Percentiles rank a stretch among this genome's conserved stretches.
These are phyloP conservation scores for Wakefieldia striispora DNA, from an alignment of 768 basidiomycete species.

Conservation along the genomic window DNA sequence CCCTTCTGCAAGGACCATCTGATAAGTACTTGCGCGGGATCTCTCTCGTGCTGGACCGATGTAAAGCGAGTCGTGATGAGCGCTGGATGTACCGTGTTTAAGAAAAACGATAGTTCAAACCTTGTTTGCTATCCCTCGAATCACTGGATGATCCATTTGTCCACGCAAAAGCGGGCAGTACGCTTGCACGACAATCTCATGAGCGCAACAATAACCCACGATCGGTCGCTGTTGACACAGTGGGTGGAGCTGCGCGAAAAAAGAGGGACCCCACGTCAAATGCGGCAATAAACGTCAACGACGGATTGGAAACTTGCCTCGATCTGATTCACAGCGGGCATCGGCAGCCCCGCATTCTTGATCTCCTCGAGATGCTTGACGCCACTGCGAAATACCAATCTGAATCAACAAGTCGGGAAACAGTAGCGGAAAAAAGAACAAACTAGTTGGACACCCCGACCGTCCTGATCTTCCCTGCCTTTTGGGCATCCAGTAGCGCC, in stretches of 20 bases:
- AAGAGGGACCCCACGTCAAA: slow-evolving; percentile 1
- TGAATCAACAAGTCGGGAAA: neutral
- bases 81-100: neutral
- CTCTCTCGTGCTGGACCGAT: slow-evolving; percentile 47
- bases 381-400: slow-evolving; percentile 41
- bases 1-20: slow-evolving; percentile 89
- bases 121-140: slow-evolving; percentile 57
- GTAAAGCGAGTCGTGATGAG: slow-evolving; percentile 1
- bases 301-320: slow-evolving; percentile 47
- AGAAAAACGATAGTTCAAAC: slow-evolving; percentile 33
- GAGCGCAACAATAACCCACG: slow-evolving; percentile 64
- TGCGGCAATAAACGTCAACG: neutral
- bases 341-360: slow-evolving; percentile 52
- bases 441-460: slow-evolving; percentile 89
- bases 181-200: slow-evolving; percentile 65
- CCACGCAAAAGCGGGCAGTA: slow-evolving; percentile 76
- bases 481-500: slow-evolving; percentile 61
- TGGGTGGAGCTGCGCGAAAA: slow-evolving; percentile 60
- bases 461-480: slow-evolving; percentile 61
- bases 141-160: slow-evolving; percentile 47
- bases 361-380: slow-evolving; percentile 77
- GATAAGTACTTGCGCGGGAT: slow-evolving; percentile 77
- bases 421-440: slow-evolving; percentile 18
- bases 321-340: slow-evolving; percentile 78
- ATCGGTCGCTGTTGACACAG: slow-evolving; percentile 80